Base-by-base conservation (phyloP, 1,284 basidiomycete genomes). In the Moesziomyces parantarcticus region DNA sequence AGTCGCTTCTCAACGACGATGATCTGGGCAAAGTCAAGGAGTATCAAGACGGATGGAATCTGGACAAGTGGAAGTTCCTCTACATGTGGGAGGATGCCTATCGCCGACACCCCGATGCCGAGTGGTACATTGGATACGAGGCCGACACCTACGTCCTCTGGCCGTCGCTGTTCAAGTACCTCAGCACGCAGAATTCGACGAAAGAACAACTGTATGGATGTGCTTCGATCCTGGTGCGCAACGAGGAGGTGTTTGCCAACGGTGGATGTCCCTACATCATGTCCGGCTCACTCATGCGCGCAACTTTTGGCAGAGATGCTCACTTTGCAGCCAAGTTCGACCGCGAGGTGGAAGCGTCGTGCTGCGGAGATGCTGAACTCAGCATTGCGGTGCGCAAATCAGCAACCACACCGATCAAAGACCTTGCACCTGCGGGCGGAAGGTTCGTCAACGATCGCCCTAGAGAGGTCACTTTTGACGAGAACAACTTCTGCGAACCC, bases 121-220 rank as follows among this genome's bases (percentile, higher is more conserved):
- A 67, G 3, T 72, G 69, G 69, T 72, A 72, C 8, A 59, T 72
- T n/a, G 69, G 69, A 1, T 61, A 61, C 54, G 69, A 72, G 49
- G 69, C 69, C 9, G 69, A 72, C 32, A 58, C 52, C 3, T 66
- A 29, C 16, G 59, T 72, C 3, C 20, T 72, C 1, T 72, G 69
- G 69, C 21, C 46, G 1, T 62, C 58, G 44, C 48, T 72, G 20
- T 67, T 72, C 56, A 46, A 50, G 13, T 72, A 47, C 26, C 56
- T 72, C 13, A 18, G 43, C 1, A 25, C 22, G 0, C 63, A 67
- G 29, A 56, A 72, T 46, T 3, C 58, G 0, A 4, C 3, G 0
- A 55, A 59, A 20, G 55, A 72, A 40, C 51, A 52, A 8, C 14
- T 72, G 10, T 72, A 48, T 9, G 69, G 69, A 8, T 70, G 61